Evolutionary conservation across 1,139 yeast genomes (phyloP), one percentile per base, ranked within the genome.

Genomic region (Nakaseomyces delphensis): DNA sequence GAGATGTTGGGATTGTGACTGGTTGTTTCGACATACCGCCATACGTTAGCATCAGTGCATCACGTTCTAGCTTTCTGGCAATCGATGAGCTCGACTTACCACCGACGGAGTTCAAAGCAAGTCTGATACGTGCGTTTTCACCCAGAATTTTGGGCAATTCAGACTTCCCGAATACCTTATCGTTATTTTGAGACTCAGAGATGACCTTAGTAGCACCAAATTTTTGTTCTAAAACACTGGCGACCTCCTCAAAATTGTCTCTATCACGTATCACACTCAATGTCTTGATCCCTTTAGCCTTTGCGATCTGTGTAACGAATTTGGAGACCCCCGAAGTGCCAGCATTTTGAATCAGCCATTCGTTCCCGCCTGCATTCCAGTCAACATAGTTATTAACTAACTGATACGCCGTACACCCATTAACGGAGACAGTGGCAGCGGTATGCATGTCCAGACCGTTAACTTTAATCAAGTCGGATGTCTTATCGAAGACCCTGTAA

Each of bases 21-120:
- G 98, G 98, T 65, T 86, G 91, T 70, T 80, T 79, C 4, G 97
- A 85, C 98, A 91, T 91, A 40, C 96, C 98, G 23, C 99, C 99
- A 60, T 91, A 91, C 0, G 98, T 87, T 55, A 84, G 77, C 71
- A 91, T 70, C 49, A 83, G 71, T 2, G 78, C 79, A 24, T 87
- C 85, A 48, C 76, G 72, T 41, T 75, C 77, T 49, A 91, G 71
- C 59, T 87, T 87, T 51, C 96, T 74, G 7, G 95, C 91, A 52
- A 91, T 70, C 36, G 81, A 79, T 1, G 95, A 72, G 33, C 87
- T 75, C 31, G 86, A 80, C 51, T 82, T 74, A 24, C 98, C 98
- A 41, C 98, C 96, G 38, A 91, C 93, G 57, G 96, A 85, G 65
- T 93, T 91, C 50, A 91, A 70, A 1, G 86, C 98, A 44, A 91